phyloP scores from a whole-genome alignment of 805 yeast genomes.

The Saturnispora sekii region DNA sequence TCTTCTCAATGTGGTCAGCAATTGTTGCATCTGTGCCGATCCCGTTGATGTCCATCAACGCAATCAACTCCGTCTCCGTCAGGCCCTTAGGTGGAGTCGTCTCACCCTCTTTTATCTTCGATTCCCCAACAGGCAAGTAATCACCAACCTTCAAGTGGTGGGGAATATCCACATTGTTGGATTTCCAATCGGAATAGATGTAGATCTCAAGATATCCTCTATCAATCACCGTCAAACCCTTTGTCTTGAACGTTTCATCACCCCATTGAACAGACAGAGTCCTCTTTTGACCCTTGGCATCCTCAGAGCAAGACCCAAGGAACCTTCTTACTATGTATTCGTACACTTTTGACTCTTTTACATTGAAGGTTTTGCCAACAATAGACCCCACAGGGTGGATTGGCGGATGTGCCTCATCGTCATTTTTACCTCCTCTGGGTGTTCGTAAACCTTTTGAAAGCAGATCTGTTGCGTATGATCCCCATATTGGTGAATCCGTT shows the following conservation, averaged over 20 bases:
- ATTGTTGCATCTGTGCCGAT: slow-evolving; percentile 99
- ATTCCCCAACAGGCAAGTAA: slow-evolving; percentile 40
- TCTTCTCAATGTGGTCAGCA: slow-evolving; percentile 91
- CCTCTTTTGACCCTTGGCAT: slow-evolving; percentile 71
- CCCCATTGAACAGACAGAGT: slow-evolving; percentile 68
- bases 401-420: slow-evolving; percentile 97
- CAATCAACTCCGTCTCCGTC: slow-evolving; percentile 88
- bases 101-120: slow-evolving; percentile 59
- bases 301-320: slow-evolving; percentile 84
- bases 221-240: slow-evolving; percentile 68
- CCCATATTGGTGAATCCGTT: slow-evolving; percentile 51
- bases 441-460: slow-evolving; percentile 36
- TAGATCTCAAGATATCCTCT: slow-evolving; percentile 75
- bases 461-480: slow-evolving; percentile 48
- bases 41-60: slow-evolving; percentile 92
- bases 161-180: slow-evolving; percentile 51
- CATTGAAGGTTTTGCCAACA: slow-evolving; percentile 20
- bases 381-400: slow-evolving; percentile 59
- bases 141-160: slow-evolving; percentile 44
- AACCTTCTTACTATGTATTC: slow-evolving; percentile 81
- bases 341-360: slow-evolving; percentile 61
- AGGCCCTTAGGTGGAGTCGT: slow-evolving; percentile 75
- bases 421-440: slow-evolving; percentile 76
- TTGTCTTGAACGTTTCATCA: slow-evolving; percentile 56
- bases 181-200: slow-evolving; percentile 71